Conservation (phyloP, 352 stramenopile species). For the Phytophthora litchii region DNA sequence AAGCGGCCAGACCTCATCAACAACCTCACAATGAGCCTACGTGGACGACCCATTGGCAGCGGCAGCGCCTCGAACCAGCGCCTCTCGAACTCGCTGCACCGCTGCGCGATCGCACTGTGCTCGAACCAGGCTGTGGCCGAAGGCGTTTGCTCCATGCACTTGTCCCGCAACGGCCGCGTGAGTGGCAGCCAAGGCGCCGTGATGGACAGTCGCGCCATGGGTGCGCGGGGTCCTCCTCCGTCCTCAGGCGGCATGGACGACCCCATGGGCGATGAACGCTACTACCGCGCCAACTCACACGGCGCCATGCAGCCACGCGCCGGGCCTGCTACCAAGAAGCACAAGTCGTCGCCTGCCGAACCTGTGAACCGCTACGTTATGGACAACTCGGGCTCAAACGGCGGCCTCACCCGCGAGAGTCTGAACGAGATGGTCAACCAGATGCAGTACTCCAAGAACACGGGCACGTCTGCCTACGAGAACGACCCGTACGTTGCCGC, state of each 20-base stretch:
- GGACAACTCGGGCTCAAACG: slow-evolving; percentile 19
- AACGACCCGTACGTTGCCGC: slow-evolving; percentile 66
- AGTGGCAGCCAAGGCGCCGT: slow-evolving; percentile 22
- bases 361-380: slow-evolving; percentile 52
- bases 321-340: slow-evolving; percentile 59
- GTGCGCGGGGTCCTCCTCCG: slow-evolving; percentile 11
- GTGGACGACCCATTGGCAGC: slow-evolving; percentile 23
- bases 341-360: slow-evolving; percentile 59
- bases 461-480: slow-evolving; percentile 55
- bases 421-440: slow-evolving; percentile 57
- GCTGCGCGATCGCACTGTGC: slow-evolving; percentile 79
- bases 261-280: slow-evolving; percentile 50
- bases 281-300: slow-evolving; percentile 56
- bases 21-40: slow-evolving; percentile 24
- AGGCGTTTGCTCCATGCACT: slow-evolving; percentile 78
- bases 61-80: slow-evolving; percentile 23
- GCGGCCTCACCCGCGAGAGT: slow-evolving; percentile 60
- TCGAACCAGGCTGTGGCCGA: slow-evolving; percentile 78
- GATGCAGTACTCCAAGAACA: slow-evolving; percentile 55
- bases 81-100: slow-evolving; percentile 66
- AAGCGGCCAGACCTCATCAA: slow-evolving; percentile 8
- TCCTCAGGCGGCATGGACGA: slow-evolving; percentile 29
- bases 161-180: slow-evolving; percentile 48
- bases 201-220: slow-evolving; percentile 25
- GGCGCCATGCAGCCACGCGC: slow-evolving; percentile 61